Evolutionary conservation across 768 basidiomycete species (phyloP).

Genomic region (Chiua virens): DNA sequence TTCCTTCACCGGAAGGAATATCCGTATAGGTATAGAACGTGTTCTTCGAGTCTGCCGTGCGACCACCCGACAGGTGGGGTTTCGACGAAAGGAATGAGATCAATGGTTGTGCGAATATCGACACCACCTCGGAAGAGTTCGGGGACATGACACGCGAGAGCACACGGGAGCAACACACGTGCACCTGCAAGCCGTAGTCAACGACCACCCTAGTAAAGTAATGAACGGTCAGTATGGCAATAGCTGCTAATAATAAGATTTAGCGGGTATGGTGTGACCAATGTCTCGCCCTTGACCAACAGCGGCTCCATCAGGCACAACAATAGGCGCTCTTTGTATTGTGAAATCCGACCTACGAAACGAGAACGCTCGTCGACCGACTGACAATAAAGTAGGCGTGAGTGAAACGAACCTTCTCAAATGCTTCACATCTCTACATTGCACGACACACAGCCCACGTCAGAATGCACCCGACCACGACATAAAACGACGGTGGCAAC

Average conservation of each 20-base stretch:
- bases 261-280: conserved; percentile 81
- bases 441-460: background rate
- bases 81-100: conserved; percentile 63
- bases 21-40: conserved; percentile 70
- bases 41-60: conserved; percentile 44
- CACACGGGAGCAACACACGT: too few species aligned
- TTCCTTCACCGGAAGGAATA: conserved; percentile 42
- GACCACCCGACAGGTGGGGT: conserved; percentile 58
- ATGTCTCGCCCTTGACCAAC: conserved; percentile 63
- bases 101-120: conserved; percentile 86
- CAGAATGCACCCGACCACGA: too few species aligned
- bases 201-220: conserved; percentile 79
- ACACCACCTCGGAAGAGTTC: conserved; percentile 74
- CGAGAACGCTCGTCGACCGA: background rate
- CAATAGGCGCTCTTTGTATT: conserved; percentile 63
- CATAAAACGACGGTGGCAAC: background rate
- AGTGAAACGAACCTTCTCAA: conserved; percentile 61
- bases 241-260: background rate
- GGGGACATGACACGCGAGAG: conserved; percentile 33
- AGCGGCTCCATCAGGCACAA: conserved; percentile 81
- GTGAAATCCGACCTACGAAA: conserved; percentile 77
- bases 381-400: background rate
- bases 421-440: conserved; percentile 85
- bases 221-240: background rate
- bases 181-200: conserved; percentile 70